phyloP scores from a whole-genome alignment of 2,329 filamentous ascomycete species.

The Dothideomycetidae sp. region DNA sequence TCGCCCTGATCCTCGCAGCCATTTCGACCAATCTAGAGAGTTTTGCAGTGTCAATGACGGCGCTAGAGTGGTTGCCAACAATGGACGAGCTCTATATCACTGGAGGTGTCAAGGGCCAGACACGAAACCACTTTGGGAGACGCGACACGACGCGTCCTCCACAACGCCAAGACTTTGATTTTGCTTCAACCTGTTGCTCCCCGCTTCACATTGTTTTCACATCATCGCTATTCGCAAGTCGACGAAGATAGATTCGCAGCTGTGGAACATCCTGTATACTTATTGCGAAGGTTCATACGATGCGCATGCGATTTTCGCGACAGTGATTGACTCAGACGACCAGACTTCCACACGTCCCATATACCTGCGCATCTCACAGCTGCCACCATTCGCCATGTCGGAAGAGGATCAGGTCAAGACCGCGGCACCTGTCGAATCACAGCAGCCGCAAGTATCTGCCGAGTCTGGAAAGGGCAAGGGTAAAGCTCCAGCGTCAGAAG shows the following conservation, averaged over 20 bases:
- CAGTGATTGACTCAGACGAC: too few species aligned
- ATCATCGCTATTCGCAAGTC: too few species aligned
- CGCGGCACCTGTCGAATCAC: slow-evolving; percentile 8
- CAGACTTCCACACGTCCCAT: not conserved
- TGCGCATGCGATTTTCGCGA: not conserved
- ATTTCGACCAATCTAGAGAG: too few species aligned
- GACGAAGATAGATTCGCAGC: too few species aligned
- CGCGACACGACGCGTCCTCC: slow-evolving; percentile 2
- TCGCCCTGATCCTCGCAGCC: slow-evolving; percentile 40
- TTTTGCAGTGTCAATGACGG: too few species aligned
- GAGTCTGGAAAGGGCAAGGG: slow-evolving; percentile 68
- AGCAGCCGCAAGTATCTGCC: slow-evolving; percentile 26
- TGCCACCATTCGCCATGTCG: slow-evolving; percentile 4
- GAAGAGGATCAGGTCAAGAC: slow-evolving; percentile 6
- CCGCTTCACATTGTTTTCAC: not conserved
- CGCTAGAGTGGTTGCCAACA: not conserved
- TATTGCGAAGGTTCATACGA: too few species aligned
- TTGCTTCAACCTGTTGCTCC: not conserved
- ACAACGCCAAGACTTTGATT: slow-evolving; percentile 2
- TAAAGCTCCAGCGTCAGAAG: slow-evolving; percentile 49
- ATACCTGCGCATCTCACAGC: too few species aligned
- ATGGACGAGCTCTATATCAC: too few species aligned
- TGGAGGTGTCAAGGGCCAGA: too few species aligned
- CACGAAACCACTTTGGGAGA: slow-evolving; percentile 6
- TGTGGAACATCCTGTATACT: too few species aligned